Percentiles rank a stretch among this genome's conserved stretches.
phyloP scores from a whole-genome alignment of 2,329 filamentous ascomycete genomes.

The Penicillium sp. region DNA sequence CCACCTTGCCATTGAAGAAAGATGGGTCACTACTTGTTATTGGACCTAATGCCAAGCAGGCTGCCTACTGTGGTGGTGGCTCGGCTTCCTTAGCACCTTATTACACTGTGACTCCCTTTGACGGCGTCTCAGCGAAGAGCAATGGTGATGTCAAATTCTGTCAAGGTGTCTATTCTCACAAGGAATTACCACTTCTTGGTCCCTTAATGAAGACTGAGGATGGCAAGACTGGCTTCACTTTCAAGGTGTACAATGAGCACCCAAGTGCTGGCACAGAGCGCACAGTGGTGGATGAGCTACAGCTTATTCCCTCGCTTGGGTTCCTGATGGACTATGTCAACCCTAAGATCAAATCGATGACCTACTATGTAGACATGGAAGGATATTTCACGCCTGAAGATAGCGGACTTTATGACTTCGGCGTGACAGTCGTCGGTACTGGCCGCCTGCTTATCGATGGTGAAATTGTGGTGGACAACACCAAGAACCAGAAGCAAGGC shows the following conservation, averaged over 20 bases:
- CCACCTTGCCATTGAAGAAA: conserved; percentile 58
- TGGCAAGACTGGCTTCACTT: conserved; percentile 60
- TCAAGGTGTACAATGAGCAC: conserved; percentile 64
- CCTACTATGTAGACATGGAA: conserved; percentile 64
- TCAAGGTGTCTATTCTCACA: conserved; percentile 66
- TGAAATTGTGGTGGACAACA: conserved; percentile 65
- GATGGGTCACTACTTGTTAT: conserved; percentile 53
- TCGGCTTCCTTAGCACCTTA: conserved; percentile 57
- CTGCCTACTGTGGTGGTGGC: conserved; percentile 61
- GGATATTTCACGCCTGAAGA: conserved; percentile 62
- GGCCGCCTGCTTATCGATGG: conserved; percentile 66
- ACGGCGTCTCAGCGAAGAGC: conserved; percentile 42
- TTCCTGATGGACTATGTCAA: conserved; percentile 58
- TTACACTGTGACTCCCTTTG: conserved; percentile 47
- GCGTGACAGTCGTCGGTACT: conserved; percentile 66
- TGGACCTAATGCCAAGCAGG: conserved; percentile 54
- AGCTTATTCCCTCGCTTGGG: conserved; percentile 46
- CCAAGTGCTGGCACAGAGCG: conserved; percentile 48
- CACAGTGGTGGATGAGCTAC: conserved; percentile 53
- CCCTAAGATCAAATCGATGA: conserved; percentile 52
- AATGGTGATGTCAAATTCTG: conserved; percentile 49
- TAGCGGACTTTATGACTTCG: conserved; percentile 63
- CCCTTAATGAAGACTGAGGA: conserved; percentile 52
- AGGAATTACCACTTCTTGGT: conserved; percentile 62
- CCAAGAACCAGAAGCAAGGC: conserved; percentile 62